Base-by-base conservation (phyloP, 2,329 filamentous ascomycete genomes). In the Scytalidium sp. region DNA sequence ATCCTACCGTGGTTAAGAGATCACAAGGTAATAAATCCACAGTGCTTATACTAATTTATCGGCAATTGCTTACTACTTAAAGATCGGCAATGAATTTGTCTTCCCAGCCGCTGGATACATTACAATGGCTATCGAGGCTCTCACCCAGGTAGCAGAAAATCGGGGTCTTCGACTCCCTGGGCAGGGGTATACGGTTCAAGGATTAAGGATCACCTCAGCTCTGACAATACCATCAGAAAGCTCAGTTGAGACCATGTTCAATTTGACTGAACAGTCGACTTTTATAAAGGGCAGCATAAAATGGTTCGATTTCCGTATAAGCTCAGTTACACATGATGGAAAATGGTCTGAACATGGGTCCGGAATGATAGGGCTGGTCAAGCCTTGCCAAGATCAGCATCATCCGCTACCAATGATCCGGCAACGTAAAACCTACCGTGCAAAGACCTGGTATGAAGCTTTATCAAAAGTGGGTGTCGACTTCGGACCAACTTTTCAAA, bases 61-160 rank as follows among this genome's bases (percentile, higher is more conserved):
- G 25, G 25, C 25, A 8, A 8, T 13, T 29, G 25, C 25, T 29
- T 8, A 29, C 13, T n/a, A n/a, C 7, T 29, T 8, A 29, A 8
- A 29, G 25, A 29, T 29, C 25, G 25, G 25, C 13, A 29, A 29
- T 29, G 25, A 74, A 46, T 65, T 69, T 1, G 57, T 77, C n/a
- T 56, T 78, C 3, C 75, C 73, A 3, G 74, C 71, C 3, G 74
- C 73, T 1, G 74, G 68, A 0, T 77, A 76, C 55, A 69, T 73
- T 43, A 53, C 72, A 45, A 74, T 78, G 68, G 73, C 72, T 1
- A 54, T 73, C 4, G 75, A 76, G 45, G 74, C 74, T 3, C 67
- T 70, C 1, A 62, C 56, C 3, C 56, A 52, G 1, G 54, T 67
- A 23, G 41, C 17, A 19, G 41, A 47, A 62, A 4, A 63, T 55